A percentile compares a stretch with the other conserved stretches of the same genome.
Conservation (phyloP, 2,329 filamentous ascomycete genomes). For the Fusarium abutilonis region DNA sequence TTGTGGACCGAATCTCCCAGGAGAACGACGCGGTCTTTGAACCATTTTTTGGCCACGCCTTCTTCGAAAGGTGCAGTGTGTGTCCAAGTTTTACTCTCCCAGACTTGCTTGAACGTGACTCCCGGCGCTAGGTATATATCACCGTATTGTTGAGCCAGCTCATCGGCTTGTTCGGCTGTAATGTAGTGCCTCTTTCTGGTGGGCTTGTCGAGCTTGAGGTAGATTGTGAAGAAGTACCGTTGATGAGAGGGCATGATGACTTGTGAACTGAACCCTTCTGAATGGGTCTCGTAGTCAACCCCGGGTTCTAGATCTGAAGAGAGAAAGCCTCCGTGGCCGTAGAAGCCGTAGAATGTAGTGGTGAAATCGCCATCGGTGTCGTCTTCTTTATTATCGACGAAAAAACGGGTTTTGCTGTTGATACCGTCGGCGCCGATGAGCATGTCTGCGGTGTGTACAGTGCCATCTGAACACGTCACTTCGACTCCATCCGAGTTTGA, state of each 20-base stretch:
- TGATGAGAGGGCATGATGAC: slow-evolving; percentile 25
- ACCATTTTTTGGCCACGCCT: slow-evolving; percentile 29
- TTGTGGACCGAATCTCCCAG: slow-evolving; percentile 33
- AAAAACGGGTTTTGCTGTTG: slow-evolving; percentile 22
- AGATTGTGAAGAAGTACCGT: slow-evolving; percentile 23
- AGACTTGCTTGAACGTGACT: slow-evolving; percentile 14
- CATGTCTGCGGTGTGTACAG: slow-evolving; percentile 17
- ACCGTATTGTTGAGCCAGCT: slow-evolving; percentile 5
- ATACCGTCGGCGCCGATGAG: slow-evolving; percentile 35
- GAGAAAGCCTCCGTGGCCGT: slow-evolving; percentile 7
- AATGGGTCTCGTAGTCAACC: slow-evolving; percentile 25
- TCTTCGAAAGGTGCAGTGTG: slow-evolving; percentile 24
- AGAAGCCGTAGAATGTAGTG: slow-evolving; percentile 28
- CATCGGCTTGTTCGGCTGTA: slow-evolving; percentile 6
- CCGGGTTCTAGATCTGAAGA: slow-evolving; percentile 4
- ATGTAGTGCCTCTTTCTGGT: neutral
- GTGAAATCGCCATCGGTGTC: slow-evolving; percentile 3
- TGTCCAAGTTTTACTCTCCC: slow-evolving; percentile 18
- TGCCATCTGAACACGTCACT: slow-evolving; percentile 31
- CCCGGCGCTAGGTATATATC: slow-evolving; percentile 9
- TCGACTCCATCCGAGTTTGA: slow-evolving; percentile 2
- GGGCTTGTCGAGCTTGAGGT: slow-evolving; percentile 13
- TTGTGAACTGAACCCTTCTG: slow-evolving; percentile 11
- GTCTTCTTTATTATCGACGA: neutral
- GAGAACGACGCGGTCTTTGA: slow-evolving; percentile 29